phyloP scores from a whole-genome alignment of 2,329 filamentous ascomycete genomes.

The Fusarium heterosporum region DNA sequence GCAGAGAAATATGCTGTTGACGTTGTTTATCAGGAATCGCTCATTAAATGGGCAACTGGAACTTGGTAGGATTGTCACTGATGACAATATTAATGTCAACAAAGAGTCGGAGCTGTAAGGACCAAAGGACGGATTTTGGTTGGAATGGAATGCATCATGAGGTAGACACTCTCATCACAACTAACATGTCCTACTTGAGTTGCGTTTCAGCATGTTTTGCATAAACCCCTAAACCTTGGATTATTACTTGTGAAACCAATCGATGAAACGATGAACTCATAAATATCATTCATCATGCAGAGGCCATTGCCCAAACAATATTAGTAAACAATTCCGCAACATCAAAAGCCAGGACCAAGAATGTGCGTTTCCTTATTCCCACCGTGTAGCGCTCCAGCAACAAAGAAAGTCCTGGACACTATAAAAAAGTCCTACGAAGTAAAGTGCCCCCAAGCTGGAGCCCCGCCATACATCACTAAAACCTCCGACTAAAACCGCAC shows the following conservation, averaged over 20 bases:
- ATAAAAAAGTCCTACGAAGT: conserved; percentile 15
- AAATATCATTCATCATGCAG: background rate
- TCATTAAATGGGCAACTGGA: background rate
- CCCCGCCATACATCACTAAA: conserved; percentile 13
- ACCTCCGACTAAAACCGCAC: conserved; percentile 32
- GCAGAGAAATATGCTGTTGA: background rate
- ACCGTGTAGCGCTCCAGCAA: conserved; percentile 9
- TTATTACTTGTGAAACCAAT: conserved; percentile 29
- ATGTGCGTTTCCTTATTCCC: conserved; percentile 16
- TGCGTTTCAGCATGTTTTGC: conserved; percentile 24
- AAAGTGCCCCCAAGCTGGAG: background rate
- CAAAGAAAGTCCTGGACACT: conserved; percentile 21
- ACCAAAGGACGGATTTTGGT: background rate
- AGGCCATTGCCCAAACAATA: conserved; percentile 2
- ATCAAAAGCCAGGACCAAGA: background rate
- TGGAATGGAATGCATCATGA: conserved; percentile 14
- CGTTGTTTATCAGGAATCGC: background rate
- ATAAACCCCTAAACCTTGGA: conserved; percentile 16
- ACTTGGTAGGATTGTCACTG: conserved; percentile 1
- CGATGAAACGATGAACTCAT: conserved; percentile 26
- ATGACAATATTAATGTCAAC: conserved; percentile 13
- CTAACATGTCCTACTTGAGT: conserved; percentile 23
- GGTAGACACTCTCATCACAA: conserved; percentile 12
- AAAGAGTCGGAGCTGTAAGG: conserved; percentile 18
- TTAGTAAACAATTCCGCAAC: background rate